Evolutionary conservation across 139 green algal species (phyloP).

Genomic region (Haematococcus sp.): DNA sequence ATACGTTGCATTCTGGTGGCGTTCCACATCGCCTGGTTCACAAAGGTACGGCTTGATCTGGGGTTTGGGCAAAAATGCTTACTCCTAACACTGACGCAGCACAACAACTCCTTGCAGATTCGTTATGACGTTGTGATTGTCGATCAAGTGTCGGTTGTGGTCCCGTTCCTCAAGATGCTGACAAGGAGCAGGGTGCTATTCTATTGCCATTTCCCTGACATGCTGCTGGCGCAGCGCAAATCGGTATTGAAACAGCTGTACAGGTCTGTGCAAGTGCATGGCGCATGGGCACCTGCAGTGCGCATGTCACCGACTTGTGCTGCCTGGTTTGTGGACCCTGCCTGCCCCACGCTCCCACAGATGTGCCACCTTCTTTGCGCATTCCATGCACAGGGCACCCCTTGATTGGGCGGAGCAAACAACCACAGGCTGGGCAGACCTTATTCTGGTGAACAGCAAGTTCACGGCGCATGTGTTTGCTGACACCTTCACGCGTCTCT

Average conservation of each 20-base stretch:
- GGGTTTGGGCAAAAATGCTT: neutral
- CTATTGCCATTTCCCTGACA: conserved; percentile 98
- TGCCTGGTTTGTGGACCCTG: neutral
- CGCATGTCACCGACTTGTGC: neutral
- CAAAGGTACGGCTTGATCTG: neutral
- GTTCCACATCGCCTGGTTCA: conserved; percentile 57
- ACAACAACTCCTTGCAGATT: neutral
- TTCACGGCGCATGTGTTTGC: conserved; percentile 87
- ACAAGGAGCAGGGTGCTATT: conserved; percentile 76
- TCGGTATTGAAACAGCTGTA: conserved; percentile 40
- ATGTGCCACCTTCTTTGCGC: neutral
- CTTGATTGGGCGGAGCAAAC: conserved; percentile 84
- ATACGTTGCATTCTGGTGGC: conserved; percentile 77
- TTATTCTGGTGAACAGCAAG: conserved; percentile 89
- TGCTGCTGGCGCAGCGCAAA: conserved; percentile 70
- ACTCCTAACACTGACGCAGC: no score
- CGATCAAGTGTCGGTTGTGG: conserved; percentile 75
- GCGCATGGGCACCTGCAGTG: neutral
- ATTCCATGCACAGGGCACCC: conserved; percentile 46
- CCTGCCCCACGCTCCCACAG: no score
- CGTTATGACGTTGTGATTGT: conserved; percentile 83
- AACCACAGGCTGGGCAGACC: conserved; percentile 75
- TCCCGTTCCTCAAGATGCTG: conserved; percentile 73
- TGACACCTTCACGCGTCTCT: conserved; percentile 73
- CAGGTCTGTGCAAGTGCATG: conserved; percentile 4